These are phyloP conservation scores for Kwoniella dendrophila DNA, from an alignment of 768 basidiomycete species.

Conservation along the genomic window DNA sequence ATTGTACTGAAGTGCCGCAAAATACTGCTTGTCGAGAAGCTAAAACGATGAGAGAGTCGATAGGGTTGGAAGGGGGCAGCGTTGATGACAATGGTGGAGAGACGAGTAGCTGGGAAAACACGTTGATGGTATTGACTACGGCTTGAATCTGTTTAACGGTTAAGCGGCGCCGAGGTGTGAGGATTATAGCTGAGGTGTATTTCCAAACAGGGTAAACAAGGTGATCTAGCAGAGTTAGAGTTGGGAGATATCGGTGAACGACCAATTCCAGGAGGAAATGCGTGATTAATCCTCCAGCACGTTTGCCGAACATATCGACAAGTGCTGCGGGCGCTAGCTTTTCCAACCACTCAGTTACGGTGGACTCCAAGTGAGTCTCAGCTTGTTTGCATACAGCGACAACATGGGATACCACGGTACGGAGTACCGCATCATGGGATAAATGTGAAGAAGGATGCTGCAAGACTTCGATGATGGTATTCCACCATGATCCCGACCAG, in stretches of 20 bases:
- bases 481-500: conserved; percentile 37
- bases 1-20: conserved; percentile 24
- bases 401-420: conserved; percentile 23
- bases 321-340: neutral
- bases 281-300: neutral
- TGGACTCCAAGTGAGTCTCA: conserved; percentile 10
- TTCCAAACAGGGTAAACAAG: conserved; percentile 38
- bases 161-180: conserved; percentile 21
- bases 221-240: conserved; percentile 26
- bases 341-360: conserved; percentile 35
- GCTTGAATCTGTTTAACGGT: conserved; percentile 23
- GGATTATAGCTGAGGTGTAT: conserved; percentile 16
- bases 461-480: conserved; percentile 17
- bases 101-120: conserved; percentile 39
- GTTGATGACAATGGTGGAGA: conserved; percentile 20
- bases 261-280: conserved; percentile 34
- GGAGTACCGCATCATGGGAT: neutral
- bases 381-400: conserved; percentile 11
- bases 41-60: conserved; percentile 35
- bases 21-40: conserved; percentile 36
- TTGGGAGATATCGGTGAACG: conserved; percentile 28
- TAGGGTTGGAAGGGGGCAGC: conserved; percentile 30
- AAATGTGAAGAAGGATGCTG: conserved; percentile 10
- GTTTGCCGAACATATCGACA: conserved; percentile 19
- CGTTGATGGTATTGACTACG: conserved; percentile 27